Percentiles rank a stretch among this genome's conserved stretches.
Evolutionary conservation across 2,329 filamentous ascomycete genomes (phyloP).

Genomic region (Epichloe scottii): DNA sequence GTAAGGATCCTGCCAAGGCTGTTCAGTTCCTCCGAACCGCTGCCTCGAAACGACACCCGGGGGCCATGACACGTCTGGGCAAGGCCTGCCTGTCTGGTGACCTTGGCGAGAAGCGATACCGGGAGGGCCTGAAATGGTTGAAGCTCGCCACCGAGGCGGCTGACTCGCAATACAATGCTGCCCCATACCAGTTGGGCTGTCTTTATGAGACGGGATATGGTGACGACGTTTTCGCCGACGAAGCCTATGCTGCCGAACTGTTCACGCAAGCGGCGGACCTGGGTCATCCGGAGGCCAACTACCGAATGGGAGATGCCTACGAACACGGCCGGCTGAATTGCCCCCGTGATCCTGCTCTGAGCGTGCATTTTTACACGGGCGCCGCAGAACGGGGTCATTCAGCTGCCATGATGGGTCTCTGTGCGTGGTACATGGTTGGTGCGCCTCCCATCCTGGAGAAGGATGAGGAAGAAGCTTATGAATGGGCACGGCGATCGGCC

Average conservation of each 20-base stretch:
- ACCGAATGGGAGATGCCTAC: constrained; percentile 88
- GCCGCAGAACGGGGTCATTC: constrained; percentile 77
- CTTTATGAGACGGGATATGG: constrained; percentile 90
- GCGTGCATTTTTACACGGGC: constrained; percentile 93
- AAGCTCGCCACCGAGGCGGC: constrained; percentile 86
- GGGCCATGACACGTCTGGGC: constrained; percentile 84
- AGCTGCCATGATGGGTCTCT: constrained; percentile 92
- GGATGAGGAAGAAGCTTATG: constrained; percentile 91
- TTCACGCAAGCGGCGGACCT: constrained; percentile 91
- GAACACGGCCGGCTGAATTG: constrained; percentile 83
- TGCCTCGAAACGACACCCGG: constrained; percentile 87
- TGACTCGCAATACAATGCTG: constrained; percentile 82
- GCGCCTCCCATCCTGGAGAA: constrained; percentile 86
- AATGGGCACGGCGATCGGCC: constrained; percentile 84
- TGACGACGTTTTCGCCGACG: constrained; percentile 85
- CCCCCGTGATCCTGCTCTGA: constrained; percentile 80
- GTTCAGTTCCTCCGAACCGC: constrained; percentile 86
- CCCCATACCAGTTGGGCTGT: constrained; percentile 79
- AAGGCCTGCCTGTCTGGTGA: constrained; percentile 84
- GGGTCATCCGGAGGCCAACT: constrained; percentile 75
- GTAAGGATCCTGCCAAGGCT: constrained; percentile 80
- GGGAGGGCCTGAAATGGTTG: constrained; percentile 91
- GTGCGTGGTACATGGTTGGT: constrained; percentile 96
- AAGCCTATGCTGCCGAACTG: constrained; percentile 79
- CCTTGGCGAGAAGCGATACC: constrained; percentile 73